phyloP scores from a whole-genome alignment of 2,329 filamentous ascomycete species.

The Claviceps sp. region DNA sequence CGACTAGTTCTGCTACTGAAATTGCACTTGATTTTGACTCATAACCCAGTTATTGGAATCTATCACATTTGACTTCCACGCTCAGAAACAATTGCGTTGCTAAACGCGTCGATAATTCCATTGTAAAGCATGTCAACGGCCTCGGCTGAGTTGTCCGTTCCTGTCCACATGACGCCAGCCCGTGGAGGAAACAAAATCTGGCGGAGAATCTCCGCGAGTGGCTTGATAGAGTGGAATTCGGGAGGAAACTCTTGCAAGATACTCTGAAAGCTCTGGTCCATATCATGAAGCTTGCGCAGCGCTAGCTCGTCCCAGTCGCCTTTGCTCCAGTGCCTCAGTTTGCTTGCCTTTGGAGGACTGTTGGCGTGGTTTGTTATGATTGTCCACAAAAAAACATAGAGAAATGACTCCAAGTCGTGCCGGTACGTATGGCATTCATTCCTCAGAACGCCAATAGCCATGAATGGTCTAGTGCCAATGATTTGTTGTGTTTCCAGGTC shows the following conservation, averaged over 20 bases:
- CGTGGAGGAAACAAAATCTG: slow-evolving; percentile 9
- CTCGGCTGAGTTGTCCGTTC: slow-evolving; percentile 7
- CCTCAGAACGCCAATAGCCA: slow-evolving; percentile 13
- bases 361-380: slow-evolving; percentile 3
- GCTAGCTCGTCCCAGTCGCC: slow-evolving; percentile 6
- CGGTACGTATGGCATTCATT: slow-evolving; percentile 10
- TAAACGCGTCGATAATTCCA: slow-evolving; percentile 7
- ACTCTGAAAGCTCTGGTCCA: slow-evolving; percentile 6
- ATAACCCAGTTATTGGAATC: not conserved
- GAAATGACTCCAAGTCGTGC: slow-evolving; percentile 17
- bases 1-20: not conserved
- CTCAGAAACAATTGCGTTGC: slow-evolving; percentile 8
- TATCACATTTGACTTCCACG: slow-evolving; percentile 5
- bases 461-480: slow-evolving; percentile 11
- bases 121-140: slow-evolving; percentile 10
- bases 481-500: slow-evolving; percentile 3
- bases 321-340: slow-evolving; percentile 7
- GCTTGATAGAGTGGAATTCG: slow-evolving; percentile 9
- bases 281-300: slow-evolving; percentile 3
- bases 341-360: slow-evolving; percentile 6
- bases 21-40: not conserved
- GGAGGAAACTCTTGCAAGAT: slow-evolving; percentile 10
- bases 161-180: slow-evolving; percentile 8
- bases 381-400: slow-evolving; percentile 13
- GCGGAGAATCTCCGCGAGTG: slow-evolving; percentile 9